A percentile compares a stretch with the other conserved stretches of the same genome.
phyloP scores from a whole-genome alignment of 305 asterid genomes.

The Plantago coronopus region DNA sequence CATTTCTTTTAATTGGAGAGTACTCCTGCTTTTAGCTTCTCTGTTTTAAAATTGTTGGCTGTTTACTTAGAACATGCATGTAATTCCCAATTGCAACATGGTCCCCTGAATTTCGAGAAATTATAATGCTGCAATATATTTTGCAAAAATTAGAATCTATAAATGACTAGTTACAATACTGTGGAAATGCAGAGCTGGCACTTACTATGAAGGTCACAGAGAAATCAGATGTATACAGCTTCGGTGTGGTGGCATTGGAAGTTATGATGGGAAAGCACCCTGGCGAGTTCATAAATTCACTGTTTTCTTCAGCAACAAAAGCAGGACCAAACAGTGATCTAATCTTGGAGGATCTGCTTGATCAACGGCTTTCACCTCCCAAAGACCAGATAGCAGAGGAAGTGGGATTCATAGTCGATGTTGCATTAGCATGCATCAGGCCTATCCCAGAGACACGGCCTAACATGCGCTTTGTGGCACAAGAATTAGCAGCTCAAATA shows the following conservation, averaged over 20 bases:
- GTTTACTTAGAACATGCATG: too few relatives aligned
- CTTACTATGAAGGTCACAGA: conserved; percentile 69
- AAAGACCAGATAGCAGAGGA: conserved; percentile 52
- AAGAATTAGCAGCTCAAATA: conserved; percentile 58
- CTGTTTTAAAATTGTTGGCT: too few relatives aligned
- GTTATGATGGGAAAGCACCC: conserved; percentile 91
- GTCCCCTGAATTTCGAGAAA: too few relatives aligned
- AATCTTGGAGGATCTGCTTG: conserved; percentile 56
- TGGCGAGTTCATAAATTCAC: conserved; percentile 57
- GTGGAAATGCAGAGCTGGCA: conserved; percentile 61
- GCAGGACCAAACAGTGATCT: conserved; percentile 32
- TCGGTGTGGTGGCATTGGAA: conserved; percentile 87
- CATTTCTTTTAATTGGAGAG: background rate
- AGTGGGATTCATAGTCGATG: conserved; percentile 51
- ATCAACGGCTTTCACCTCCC: conserved; percentile 65
- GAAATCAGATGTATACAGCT: conserved; percentile 90
- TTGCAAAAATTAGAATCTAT: conserved; percentile 10
- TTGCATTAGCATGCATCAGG: conserved; percentile 66
- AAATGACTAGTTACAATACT: conserved; percentile 12
- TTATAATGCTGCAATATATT: background rate
- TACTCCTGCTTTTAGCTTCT: too few relatives aligned
- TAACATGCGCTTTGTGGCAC: conserved; percentile 70
- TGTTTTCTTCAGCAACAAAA: conserved; percentile 35
- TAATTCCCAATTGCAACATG: too few relatives aligned
- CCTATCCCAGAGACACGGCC: conserved; percentile 63